Evolutionary conservation across 2,329 filamentous ascomycete species (phyloP).

Genomic region (Fusarium equiseti): DNA sequence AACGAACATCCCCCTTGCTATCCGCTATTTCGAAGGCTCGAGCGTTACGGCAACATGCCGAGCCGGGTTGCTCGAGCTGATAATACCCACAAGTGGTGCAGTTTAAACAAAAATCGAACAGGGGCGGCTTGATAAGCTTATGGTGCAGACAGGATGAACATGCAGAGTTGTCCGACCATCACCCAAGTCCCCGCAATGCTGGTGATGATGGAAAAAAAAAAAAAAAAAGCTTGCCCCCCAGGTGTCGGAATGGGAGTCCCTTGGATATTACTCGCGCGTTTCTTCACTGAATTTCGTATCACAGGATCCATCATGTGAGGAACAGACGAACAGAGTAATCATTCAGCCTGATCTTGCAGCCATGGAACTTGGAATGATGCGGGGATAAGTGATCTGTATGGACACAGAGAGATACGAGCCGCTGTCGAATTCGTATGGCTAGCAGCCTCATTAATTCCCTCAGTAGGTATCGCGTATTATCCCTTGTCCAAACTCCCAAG

Average conservation of each 20-base stretch:
- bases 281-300: neutral
- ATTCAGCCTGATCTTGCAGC: slow-evolving; percentile 37
- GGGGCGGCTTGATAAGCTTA: slow-evolving; percentile 30
- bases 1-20: slow-evolving; percentile 6
- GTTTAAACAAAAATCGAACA: slow-evolving; percentile 7
- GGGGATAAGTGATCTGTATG: slow-evolving; percentile 23
- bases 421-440: slow-evolving; percentile 32
- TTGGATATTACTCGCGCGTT: neutral
- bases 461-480: slow-evolving; percentile 30
- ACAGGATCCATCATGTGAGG: slow-evolving; percentile 5
- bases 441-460: slow-evolving; percentile 37
- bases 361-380: slow-evolving; percentile 15
- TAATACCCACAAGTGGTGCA: slow-evolving; percentile 12
- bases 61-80: slow-evolving; percentile 7
- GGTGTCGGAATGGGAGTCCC: slow-evolving; percentile 14
- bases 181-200: slow-evolving; percentile 12
- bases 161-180: slow-evolving; percentile 24
- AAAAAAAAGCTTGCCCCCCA: slow-evolving; percentile 1
- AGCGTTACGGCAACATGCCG: slow-evolving; percentile 21
- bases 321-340: slow-evolving; percentile 8
- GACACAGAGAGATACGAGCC: slow-evolving; percentile 32
- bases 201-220: neutral
- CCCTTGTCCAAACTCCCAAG: slow-evolving; percentile 11
- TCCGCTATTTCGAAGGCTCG: slow-evolving; percentile 17
- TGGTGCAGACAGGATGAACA: slow-evolving; percentile 14